Conservation (phyloP, 2,329 filamentous ascomycete genomes). For the Exophiala oligosperma region DNA sequence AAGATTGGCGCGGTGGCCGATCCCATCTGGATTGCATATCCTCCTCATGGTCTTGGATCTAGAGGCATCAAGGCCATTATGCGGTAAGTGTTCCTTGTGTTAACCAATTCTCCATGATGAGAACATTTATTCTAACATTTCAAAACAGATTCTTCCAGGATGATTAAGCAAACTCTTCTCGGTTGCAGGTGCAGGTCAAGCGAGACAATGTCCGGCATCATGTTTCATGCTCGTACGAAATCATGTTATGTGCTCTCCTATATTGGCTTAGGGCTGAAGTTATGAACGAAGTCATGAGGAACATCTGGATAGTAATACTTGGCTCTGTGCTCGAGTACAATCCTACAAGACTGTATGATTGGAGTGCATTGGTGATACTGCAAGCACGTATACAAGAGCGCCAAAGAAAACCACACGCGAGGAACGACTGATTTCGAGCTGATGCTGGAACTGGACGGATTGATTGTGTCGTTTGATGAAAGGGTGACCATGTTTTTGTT, state of each 20-base stretch:
- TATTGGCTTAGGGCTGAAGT: no score
- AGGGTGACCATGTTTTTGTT: not conserved
- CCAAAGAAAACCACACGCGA: not conserved
- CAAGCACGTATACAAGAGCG: not conserved
- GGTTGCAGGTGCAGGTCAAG: not conserved
- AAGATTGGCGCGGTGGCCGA: slow-evolving; percentile 87
- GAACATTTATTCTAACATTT: not conserved
- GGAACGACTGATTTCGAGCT: not conserved
- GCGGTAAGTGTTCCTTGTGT: slow-evolving; percentile 15
- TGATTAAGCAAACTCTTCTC: slow-evolving; percentile 1
- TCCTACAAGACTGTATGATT: no score
- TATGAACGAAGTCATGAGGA: no score
- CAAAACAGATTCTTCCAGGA: slow-evolving; percentile 25
- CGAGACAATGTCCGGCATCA: not conserved
- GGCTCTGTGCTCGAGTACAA: no score
- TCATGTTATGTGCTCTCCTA: no score
- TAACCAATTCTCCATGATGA: not conserved
- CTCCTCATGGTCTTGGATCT: slow-evolving; percentile 78
- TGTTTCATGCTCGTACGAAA: no score
- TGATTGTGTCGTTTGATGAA: not conserved
- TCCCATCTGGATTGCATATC: slow-evolving; percentile 86
- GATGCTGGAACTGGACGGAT: not conserved
- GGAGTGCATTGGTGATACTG: no score
- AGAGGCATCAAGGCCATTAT: slow-evolving; percentile 76
- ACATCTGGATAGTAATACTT: no score